These are phyloP conservation scores for Deuterostichococcus epilithicus DNA, from an alignment of 139 green algal species.

Conservation along the genomic window DNA sequence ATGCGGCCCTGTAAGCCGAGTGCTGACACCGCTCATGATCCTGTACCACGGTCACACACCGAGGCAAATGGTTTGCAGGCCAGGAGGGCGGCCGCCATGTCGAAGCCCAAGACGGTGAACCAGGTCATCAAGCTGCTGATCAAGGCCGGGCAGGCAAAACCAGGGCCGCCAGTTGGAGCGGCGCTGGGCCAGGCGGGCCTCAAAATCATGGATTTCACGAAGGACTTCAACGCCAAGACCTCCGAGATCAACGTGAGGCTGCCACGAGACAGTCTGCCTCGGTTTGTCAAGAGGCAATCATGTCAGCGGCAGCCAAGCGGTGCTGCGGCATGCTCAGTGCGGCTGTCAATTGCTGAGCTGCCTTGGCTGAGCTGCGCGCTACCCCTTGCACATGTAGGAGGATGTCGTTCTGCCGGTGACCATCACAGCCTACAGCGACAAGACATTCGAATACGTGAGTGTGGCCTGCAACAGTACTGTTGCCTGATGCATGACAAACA, in stretches of 20 bases:
- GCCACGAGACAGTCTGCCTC: too few relatives aligned
- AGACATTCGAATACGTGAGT: slow-evolving; percentile 78
- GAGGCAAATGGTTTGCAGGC: too few relatives aligned
- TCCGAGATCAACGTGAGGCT: slow-evolving; percentile 61
- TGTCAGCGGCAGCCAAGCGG: too few relatives aligned
- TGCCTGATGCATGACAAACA: too few relatives aligned
- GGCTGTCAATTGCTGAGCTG: too few relatives aligned
- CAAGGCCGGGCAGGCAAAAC: slow-evolving; percentile 90
- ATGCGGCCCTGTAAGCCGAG: too few relatives aligned
- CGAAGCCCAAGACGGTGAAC: slow-evolving; percentile 48
- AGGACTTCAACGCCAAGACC: slow-evolving; percentile 95
- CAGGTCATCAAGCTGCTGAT: slow-evolving; percentile 87
- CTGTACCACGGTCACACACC: too few relatives aligned
- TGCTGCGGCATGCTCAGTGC: too few relatives aligned
- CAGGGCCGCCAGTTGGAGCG: slow-evolving; percentile 88
- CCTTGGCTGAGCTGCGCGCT: not conserved
- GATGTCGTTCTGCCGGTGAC: slow-evolving; percentile 60
- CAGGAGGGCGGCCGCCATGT: slow-evolving; percentile 12
- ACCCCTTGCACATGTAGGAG: slow-evolving; percentile 22
- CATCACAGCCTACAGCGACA: slow-evolving; percentile 80
- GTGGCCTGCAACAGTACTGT: too few relatives aligned
- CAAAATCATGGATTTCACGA: slow-evolving; percentile 99
- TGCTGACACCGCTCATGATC: too few relatives aligned
- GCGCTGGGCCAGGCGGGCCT: slow-evolving; percentile 93
- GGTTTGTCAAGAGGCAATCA: too few relatives aligned